Percentiles rank a stretch among this genome's conserved stretches.
phyloP scores from a whole-genome alignment of 495 filamentous ascomycete genomes.

The Trichoderma virens region DNA sequence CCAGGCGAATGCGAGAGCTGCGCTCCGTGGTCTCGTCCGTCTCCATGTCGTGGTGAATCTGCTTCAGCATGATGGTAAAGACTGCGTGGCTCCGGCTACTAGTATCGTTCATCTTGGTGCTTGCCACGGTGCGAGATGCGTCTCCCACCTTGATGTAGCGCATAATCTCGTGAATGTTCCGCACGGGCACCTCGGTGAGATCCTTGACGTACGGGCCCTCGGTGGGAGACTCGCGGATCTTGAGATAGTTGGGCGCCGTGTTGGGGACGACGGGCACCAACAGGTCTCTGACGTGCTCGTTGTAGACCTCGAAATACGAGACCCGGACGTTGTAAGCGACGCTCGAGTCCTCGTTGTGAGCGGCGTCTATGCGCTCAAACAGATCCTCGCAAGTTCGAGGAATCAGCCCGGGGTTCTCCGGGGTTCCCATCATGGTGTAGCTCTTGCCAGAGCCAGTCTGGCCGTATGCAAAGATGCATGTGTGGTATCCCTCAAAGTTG shows the following conservation, averaged over 20 bases:
- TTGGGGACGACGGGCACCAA: slow-evolving; percentile 64
- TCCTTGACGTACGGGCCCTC: slow-evolving; percentile 99
- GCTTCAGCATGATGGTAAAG: slow-evolving; percentile 95
- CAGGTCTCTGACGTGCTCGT: slow-evolving; percentile 95
- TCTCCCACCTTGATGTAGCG: slow-evolving; percentile 88
- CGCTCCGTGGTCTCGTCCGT: slow-evolving; percentile 95
- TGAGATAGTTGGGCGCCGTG: slow-evolving; percentile 82
- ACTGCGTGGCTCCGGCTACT: slow-evolving; percentile 91
- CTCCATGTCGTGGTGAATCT: slow-evolving; percentile 85
- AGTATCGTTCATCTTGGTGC: slow-evolving; percentile 99
- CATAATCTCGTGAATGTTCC: slow-evolving; percentile 74
- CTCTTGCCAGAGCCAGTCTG: slow-evolving; percentile 97
- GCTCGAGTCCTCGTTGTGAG: slow-evolving; percentile 63
- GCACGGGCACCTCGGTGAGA: slow-evolving; percentile 83
- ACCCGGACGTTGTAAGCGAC: slow-evolving; percentile 95
- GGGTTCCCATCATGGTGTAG: slow-evolving; percentile 99
- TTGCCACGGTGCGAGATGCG: slow-evolving; percentile 78
- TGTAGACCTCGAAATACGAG: slow-evolving; percentile 99
- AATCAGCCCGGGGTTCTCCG: slow-evolving; percentile 77
- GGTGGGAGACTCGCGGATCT: slow-evolving; percentile 89
- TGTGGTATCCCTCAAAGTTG: slow-evolving; percentile 99
- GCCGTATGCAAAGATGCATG: slow-evolving; percentile 97
- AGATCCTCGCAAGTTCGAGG: slow-evolving; percentile 95
- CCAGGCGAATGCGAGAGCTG: slow-evolving; percentile 84
- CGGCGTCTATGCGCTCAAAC: slow-evolving; percentile 86